A percentile compares a stretch with the other conserved stretches of the same genome.
Conservation (phyloP, 306 rosid genomes). For the Fragaria vesca region DNA sequence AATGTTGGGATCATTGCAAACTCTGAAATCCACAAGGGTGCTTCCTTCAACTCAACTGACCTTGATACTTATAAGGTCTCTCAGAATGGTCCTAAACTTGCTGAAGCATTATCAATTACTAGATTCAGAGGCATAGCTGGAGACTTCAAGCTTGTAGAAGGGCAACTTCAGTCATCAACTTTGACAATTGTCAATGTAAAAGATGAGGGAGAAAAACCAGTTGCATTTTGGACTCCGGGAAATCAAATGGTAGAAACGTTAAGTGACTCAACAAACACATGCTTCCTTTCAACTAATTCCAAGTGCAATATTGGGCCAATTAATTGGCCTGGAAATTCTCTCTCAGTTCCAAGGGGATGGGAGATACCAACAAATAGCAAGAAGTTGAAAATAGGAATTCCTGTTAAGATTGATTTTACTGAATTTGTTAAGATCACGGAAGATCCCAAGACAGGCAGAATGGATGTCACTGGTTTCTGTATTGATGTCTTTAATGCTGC, state of each 20-base stretch:
- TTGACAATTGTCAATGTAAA: conserved; percentile 40
- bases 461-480: conserved; percentile 20
- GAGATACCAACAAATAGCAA: conserved; percentile 25
- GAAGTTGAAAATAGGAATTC: conserved; percentile 39
- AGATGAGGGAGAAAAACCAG: conserved; percentile 14
- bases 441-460: conserved; percentile 13
- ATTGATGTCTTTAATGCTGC: conserved; percentile 37
- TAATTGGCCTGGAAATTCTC: conserved; percentile 44
- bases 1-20: conserved; percentile 1
- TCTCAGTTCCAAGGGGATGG: conserved; percentile 38
- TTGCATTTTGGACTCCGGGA: conserved; percentile 28
- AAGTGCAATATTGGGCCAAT: conserved; percentile 20
- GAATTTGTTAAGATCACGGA: conserved; percentile 25
- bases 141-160: conserved; percentile 31
- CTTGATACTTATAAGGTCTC: conserved; percentile 19
- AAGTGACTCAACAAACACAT: neutral
- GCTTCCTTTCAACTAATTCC: neutral
- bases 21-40: too few species aligned
- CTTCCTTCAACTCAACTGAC: neutral
- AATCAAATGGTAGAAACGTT: conserved; percentile 4
- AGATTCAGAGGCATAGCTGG: conserved; percentile 48
- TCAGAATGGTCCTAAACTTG: conserved; percentile 22
- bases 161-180: conserved; percentile 34
- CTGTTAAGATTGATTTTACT: conserved; percentile 15
- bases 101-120: conserved; percentile 10